These are phyloP conservation scores for Leishmania tropica DNA, from an alignment of 208 protist species.

Conservation along the genomic window DNA sequence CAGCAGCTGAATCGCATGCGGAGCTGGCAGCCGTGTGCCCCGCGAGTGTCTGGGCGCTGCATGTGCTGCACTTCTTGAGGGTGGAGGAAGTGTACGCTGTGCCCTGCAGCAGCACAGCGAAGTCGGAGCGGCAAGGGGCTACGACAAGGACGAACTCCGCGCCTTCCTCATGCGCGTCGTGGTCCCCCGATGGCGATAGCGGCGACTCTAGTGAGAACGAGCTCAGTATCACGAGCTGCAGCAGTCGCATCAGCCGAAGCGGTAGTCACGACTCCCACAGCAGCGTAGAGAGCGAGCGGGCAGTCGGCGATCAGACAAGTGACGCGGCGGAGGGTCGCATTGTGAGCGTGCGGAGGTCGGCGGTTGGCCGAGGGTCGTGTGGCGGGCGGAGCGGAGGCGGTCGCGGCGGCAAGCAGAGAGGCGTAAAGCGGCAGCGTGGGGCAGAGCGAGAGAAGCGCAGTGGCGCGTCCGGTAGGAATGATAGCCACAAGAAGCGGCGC, in stretches of 20 bases:
- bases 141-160: neutral
- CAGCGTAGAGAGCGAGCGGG: neutral
- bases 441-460: neutral
- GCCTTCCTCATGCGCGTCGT: neutral
- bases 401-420: neutral
- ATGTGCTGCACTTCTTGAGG: slow-evolving; percentile 53
- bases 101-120: neutral
- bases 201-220: slow-evolving; percentile 4
- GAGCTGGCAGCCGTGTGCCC: slow-evolving; percentile 14
- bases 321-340: neutral
- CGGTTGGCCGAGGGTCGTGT: neutral
- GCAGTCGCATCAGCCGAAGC: neutral
- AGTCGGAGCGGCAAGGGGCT: neutral
- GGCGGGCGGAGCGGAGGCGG: neutral
- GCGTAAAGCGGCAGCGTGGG: neutral
- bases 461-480: neutral
- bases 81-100: slow-evolving; percentile 46
- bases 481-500: neutral
- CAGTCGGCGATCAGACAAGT: neutral
- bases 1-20: slow-evolving; percentile 6
- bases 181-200: neutral
- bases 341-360: neutral
- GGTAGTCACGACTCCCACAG: neutral
- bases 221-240: neutral
- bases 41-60: slow-evolving; percentile 39